phyloP scores from a whole-genome alignment of 2,329 filamentous ascomycete species.

The Albophoma yamanashiensis region DNA sequence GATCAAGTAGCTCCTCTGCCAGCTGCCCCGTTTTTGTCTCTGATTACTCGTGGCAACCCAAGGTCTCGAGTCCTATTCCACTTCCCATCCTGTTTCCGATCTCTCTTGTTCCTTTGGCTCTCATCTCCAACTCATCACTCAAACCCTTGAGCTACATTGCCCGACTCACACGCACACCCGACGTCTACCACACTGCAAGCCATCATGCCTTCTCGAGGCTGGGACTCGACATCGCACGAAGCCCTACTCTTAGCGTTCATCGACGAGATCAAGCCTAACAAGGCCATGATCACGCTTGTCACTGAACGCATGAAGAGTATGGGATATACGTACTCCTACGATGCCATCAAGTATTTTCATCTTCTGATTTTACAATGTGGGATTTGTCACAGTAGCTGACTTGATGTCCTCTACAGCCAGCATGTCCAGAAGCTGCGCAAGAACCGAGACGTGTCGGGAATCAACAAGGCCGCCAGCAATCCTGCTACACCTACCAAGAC shows the following conservation, averaged over 20 bases:
- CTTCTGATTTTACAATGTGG: not conserved
- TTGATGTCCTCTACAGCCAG: constrained; percentile 20
- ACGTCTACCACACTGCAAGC: not conserved
- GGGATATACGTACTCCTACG: constrained; percentile 27
- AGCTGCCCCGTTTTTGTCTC: not conserved
- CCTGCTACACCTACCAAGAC: constrained; percentile 6
- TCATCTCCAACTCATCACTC: not conserved
- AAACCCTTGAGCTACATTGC: not conserved
- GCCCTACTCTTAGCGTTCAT: constrained; percentile 27
- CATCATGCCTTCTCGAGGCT: constrained; percentile 15
- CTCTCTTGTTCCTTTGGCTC: not conserved
- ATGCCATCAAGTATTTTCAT: constrained; percentile 27
- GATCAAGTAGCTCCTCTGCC: not conserved
- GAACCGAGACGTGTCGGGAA: constrained; percentile 16
- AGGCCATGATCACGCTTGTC: constrained; percentile 20
- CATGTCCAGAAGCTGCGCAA: constrained; percentile 35
- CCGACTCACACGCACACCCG: not conserved
- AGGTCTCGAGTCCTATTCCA: not conserved
- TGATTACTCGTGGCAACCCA: not conserved
- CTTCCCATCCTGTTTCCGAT: no score
- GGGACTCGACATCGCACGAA: constrained; percentile 26
- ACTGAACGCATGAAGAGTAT: constrained; percentile 17
- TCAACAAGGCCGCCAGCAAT: constrained; percentile 9
- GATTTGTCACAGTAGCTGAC: constrained; percentile 6
- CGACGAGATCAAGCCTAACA: constrained; percentile 22